Percentiles rank a stretch among this genome's conserved stretches.
Evolutionary conservation across 73 alveolate species (phyloP).

Genomic region (Paraurostyla sp.): DNA sequence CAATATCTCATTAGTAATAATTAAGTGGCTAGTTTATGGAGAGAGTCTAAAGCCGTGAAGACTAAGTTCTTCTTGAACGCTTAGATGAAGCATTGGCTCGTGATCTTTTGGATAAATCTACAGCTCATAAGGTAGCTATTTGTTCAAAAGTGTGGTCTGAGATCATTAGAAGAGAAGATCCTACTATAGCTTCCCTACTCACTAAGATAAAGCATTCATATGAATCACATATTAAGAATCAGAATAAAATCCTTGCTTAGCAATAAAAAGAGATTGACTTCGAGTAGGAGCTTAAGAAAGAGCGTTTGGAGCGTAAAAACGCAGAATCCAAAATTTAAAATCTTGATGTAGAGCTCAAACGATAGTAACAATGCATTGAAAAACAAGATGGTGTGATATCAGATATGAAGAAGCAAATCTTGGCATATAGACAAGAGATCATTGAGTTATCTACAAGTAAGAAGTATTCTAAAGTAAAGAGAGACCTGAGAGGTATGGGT

Average conservation of each 20-base stretch:
- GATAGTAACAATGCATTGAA: neutral
- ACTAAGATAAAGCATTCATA: neutral
- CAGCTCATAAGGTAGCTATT: conserved; percentile 18
- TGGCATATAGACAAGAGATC: conserved; percentile 19
- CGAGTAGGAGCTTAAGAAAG: neutral
- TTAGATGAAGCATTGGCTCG: conserved; percentile 21
- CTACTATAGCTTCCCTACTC: neutral
- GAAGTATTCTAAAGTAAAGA: neutral
- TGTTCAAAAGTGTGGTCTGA: conserved; percentile 51
- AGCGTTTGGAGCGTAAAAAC: conserved; percentile 15
- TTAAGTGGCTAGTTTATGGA: too few species aligned
- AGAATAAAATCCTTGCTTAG: neutral
- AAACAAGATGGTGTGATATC: neutral
- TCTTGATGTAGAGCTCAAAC: neutral
- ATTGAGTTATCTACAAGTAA: conserved; percentile 19
- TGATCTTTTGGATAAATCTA: conserved; percentile 27
- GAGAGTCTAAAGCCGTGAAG: too few species aligned
- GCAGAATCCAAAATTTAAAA: conserved; percentile 14
- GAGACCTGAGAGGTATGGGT: neutral
- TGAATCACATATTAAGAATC: neutral
- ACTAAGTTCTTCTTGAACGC: neutral
- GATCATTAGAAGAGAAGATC: conserved; percentile 34
- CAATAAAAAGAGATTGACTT: conserved; percentile 20
- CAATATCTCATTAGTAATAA: too few species aligned
- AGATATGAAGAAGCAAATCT: conserved; percentile 51